Base-by-base conservation (phyloP, 495 filamentous ascomycete genomes). In the Xylaria cubensis region DNA sequence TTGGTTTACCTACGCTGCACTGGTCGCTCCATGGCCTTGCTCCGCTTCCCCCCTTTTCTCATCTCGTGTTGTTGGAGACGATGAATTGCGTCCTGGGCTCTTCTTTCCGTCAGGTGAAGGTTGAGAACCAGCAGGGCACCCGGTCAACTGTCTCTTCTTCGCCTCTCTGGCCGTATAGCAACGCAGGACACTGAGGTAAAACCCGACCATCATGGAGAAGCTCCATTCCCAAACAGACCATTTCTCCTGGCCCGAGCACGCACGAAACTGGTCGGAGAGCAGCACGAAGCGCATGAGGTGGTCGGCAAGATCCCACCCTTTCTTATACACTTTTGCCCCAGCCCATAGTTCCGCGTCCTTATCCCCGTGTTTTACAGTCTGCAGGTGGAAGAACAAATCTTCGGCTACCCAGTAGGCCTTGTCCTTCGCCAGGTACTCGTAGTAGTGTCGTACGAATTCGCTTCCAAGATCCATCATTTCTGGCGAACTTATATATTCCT, bases 371-470 rank as follows among this genome's bases (percentile, higher is more conserved):
- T 78, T 78, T 24, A 78, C 73, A 0, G 71, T 44, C 59, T 78
- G 74, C 17, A 78, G 73, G 51, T 75, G 71, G 58, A 74, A 78
- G 74, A 78, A 78, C 19, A 78, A 64, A 48, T 75, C 76, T 46
- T 76, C 73, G 12, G 76, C 76, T 24, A 64, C 64, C 69, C 71
- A 76, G 36, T 70, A 51, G 24, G 70, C 29, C 71, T 73, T 73
- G 62, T 78, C 73, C 17, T 12, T 55, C 17, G 64, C 71, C 6
- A 48, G 36, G 1, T 62, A 42, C 10, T 26, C 34, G 56, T 72
- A 70, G 67, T 73, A 76, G 29, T 29, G 21, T 7, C 58, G 73
- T 24, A 73, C 71, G 50, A 78, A 78, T 8, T 76, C 74, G 17
- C 61, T 42, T 1, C 76, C 76, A 0, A 78, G 69, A 3, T 76